Percentiles rank a stretch among this genome's conserved stretches.
These are phyloP conservation scores for Dacryopinax spathularia DNA, from an alignment of 768 basidiomycete genomes.

Conservation along the genomic window DNA sequence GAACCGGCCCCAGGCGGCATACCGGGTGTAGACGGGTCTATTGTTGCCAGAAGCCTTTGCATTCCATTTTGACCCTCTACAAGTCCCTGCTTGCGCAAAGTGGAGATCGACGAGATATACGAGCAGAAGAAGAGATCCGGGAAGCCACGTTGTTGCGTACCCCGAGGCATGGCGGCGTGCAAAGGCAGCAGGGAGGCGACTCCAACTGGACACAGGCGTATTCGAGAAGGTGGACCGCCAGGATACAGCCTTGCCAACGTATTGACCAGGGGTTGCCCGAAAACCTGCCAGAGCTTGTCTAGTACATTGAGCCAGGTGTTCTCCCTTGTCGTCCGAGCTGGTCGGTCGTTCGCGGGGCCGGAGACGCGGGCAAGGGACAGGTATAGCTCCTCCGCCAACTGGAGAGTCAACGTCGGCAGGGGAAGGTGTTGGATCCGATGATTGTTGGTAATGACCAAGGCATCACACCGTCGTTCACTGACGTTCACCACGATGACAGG, in stretches of 20 bases:
- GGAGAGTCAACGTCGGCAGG: not conserved
- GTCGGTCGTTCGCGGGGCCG: not conserved
- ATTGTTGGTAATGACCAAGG: not conserved
- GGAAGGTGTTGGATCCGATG: not conserved
- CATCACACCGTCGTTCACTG: constrained; percentile 7
- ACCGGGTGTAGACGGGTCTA: not conserved
- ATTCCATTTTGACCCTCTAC: not conserved
- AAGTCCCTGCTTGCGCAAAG: not conserved
- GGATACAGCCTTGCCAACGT: not conserved
- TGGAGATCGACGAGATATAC: constrained; percentile 7
- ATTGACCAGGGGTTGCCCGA: constrained; percentile 8
- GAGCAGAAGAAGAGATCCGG: constrained; percentile 7
- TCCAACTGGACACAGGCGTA: constrained; percentile 7
- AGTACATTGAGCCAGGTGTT: not conserved
- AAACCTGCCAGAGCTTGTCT: not conserved
- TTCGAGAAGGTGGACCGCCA: not conserved
- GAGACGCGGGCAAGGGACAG: not conserved
- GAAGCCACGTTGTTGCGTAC: not conserved
- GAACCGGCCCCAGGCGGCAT: not conserved
- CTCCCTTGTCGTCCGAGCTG: not conserved
- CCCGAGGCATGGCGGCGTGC: constrained; percentile 7
- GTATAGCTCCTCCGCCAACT: not conserved
- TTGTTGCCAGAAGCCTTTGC: not conserved
- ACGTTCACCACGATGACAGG: constrained; percentile 9
- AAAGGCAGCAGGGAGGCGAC: constrained; percentile 4